Evolutionary conservation across 31 red algal genomes (phyloP), one percentile per base, ranked within the genome.

Genomic region (Asparagopsis taxiformis): DNA sequence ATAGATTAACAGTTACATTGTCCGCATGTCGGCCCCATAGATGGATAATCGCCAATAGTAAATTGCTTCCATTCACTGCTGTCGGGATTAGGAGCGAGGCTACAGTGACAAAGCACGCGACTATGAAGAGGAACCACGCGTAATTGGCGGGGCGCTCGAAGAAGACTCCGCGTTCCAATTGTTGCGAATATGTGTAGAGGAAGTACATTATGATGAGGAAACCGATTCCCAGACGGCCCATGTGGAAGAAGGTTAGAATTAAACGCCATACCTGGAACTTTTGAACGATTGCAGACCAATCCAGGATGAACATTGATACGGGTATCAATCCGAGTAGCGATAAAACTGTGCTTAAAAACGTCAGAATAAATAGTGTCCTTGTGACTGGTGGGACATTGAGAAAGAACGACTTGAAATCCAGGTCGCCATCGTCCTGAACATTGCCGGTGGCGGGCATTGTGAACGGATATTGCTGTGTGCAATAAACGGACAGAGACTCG

Each of bases 201-300:
- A 93, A 93, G 70, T 91, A 79, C 64, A 93, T 85, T 30, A 77
- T 68, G 60, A 98, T 86, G 32, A 98, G 55, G 51, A 98, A 98
- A 20, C 52, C 59, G 44, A 98, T 37, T 31, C 90, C 90, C 21
- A 98, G 76, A 38, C 49, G 41, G 1, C 90, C 90, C 51, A 91
- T 70, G 61, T 90, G 83, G 65, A 98, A 59, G 59, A 91, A 86
- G 17, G 85, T 66, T n/a, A 87, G 57, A 3, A 93, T 35, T 11
- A 85, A 43, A 5, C 95, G 77, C 95, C 95, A 98, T 22, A 98
- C 46, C 59, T 98, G 84, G 15, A 87, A 79, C 29, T 51, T 35
- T 36, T 58, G 64, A 25, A 93, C 32, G 20, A 97, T 59, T 25
- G 44, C 53, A 1, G 44, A 29, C 94, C 94, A 97, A 35, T 81